Conservation (phyloP, 148 eudicot genomes). For the Dianthus caryophyllus region DNA sequence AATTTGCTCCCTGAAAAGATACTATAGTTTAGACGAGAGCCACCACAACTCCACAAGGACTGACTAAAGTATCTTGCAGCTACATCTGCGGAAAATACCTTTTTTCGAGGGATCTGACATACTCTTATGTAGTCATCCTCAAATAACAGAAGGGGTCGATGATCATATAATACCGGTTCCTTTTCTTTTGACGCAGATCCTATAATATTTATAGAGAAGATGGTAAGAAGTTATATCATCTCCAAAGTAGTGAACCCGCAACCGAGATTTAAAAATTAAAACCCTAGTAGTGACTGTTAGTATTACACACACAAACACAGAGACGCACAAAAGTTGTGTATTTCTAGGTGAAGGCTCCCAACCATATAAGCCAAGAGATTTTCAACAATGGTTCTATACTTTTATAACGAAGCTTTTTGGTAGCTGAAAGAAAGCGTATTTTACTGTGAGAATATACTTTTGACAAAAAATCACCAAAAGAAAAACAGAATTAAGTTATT, state of each 20-base stretch:
- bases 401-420: background rate
- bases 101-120: constrained; percentile 64
- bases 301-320: too few species aligned
- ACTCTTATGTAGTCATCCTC: constrained; percentile 68
- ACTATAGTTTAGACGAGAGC: constrained; percentile 16
- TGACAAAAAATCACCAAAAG: background rate
- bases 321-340: too few species aligned
- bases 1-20: constrained; percentile 70
- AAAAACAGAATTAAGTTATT: background rate
- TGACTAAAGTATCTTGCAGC: background rate
- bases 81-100: constrained; percentile 34
- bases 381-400: background rate
- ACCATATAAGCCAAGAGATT: background rate
- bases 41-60: background rate
- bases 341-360: background rate
- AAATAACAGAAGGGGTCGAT: constrained; percentile 57
- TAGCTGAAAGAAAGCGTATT: background rate
- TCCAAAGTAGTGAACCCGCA: too few species aligned
- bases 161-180: constrained; percentile 57
- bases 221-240: background rate
- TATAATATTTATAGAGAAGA: constrained; percentile 31
- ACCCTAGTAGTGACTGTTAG: too few species aligned
- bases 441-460: background rate
- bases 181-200: constrained; percentile 22
- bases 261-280: too few species aligned